These are phyloP conservation scores for Recurvomyces mirabilis DNA, from an alignment of 495 filamentous ascomycete species.

Conservation along the genomic window DNA sequence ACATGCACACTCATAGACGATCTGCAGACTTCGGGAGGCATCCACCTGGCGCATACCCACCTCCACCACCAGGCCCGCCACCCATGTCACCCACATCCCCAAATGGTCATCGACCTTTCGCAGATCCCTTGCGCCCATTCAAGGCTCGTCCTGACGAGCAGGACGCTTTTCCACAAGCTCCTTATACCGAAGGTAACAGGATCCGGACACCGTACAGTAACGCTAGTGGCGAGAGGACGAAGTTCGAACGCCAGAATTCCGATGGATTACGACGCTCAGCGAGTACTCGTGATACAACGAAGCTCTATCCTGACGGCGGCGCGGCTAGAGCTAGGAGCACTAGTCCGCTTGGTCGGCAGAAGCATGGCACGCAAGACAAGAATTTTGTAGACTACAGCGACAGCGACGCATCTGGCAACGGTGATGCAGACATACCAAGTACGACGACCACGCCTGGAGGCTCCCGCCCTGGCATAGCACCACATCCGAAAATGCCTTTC, in stretches of 20 bases:
- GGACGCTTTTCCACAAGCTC: conserved; percentile 7
- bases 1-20: conserved; percentile 5
- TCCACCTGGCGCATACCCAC: conserved; percentile 6
- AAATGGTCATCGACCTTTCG: conserved; percentile 33
- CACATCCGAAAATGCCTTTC: neutral
- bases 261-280: conserved; percentile 36
- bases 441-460: neutral
- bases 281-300: conserved; percentile 37
- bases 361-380: neutral
- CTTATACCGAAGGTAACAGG: conserved; percentile 35
- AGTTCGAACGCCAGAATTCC: conserved; percentile 32
- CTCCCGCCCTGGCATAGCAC: conserved; percentile 6
- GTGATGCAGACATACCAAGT: neutral
- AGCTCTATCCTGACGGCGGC: conserved; percentile 12
- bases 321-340: conserved; percentile 14
- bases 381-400: conserved; percentile 13
- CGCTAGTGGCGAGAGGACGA: conserved; percentile 58
- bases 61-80: conserved; percentile 21
- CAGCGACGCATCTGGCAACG: conserved; percentile 8
- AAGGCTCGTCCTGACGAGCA: conserved; percentile 19
- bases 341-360: conserved; percentile 15
- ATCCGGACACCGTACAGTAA: conserved; percentile 59
- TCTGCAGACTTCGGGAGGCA: conserved; percentile 11
- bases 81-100: conserved; percentile 17
- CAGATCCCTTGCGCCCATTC: conserved; percentile 38